phyloP scores from a whole-genome alignment of 148 eudicot genomes.

The Rhododendron ferrugineum region DNA sequence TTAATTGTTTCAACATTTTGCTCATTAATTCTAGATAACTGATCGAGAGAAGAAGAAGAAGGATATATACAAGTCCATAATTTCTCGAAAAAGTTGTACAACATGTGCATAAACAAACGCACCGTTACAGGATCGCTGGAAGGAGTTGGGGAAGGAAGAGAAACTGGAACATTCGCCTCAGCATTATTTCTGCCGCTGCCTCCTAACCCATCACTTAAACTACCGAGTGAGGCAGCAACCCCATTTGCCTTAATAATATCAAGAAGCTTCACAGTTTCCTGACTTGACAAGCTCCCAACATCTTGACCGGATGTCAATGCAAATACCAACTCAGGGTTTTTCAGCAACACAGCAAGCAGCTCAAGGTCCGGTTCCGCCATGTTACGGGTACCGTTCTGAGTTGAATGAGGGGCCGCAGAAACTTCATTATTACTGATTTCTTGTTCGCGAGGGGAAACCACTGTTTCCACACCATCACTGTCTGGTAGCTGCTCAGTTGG shows the following conservation, averaged over 20 bases:
- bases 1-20: neutral
- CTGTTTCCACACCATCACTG: constrained; percentile 31
- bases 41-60: neutral
- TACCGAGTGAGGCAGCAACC: constrained; percentile 24
- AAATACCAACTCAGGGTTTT: constrained; percentile 84
- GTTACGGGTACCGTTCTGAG: constrained; percentile 17
- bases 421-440: constrained; percentile 9
- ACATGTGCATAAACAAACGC: constrained; percentile 65
- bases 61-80: constrained; percentile 19
- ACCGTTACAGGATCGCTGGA: constrained; percentile 84
- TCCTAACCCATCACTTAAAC: constrained; percentile 30
- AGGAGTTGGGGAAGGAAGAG: constrained; percentile 98
- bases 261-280: constrained; percentile 69
- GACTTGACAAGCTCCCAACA: constrained; percentile 53
- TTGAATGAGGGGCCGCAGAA: constrained; percentile 16
- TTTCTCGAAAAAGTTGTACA: constrained; percentile 25
- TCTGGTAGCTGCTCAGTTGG: constrained; percentile 82
- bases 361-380: constrained; percentile 70
- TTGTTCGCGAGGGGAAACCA: constrained; percentile 2
- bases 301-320: constrained; percentile 80
- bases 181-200: constrained; percentile 12
- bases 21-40: neutral
- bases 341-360: constrained; percentile 74
- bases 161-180: constrained; percentile 59
- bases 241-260: constrained; percentile 74